Percentiles rank a stretch among this genome's conserved stretches.
phyloP scores from a whole-genome alignment of 306 rosid genomes.

The Dicorynia guianensis region DNA sequence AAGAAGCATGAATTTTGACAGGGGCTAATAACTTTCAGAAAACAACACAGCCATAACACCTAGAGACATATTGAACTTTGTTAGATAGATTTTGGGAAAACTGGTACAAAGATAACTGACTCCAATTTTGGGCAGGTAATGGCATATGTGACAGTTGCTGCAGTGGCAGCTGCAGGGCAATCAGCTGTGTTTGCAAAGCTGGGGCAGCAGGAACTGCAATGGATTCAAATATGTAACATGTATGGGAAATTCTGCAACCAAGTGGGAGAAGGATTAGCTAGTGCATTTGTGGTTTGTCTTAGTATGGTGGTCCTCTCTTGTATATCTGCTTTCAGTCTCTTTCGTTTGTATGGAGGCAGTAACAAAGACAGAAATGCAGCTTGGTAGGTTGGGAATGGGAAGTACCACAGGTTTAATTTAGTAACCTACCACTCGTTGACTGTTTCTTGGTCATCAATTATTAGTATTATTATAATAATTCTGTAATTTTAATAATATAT shows the following conservation, averaged over 20 bases:
- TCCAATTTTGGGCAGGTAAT: conserved; percentile 53
- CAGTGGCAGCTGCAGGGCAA: conserved; percentile 71
- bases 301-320: conserved; percentile 65
- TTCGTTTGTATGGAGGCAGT: conserved; percentile 73
- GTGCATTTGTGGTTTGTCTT: conserved; percentile 66
- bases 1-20: background rate
- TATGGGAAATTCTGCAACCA: conserved; percentile 83
- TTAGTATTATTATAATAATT: conserved; percentile 22
- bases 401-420: conserved; percentile 7
- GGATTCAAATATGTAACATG: conserved; percentile 76
- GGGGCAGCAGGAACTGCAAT: conserved; percentile 81
- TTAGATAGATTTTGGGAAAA: conserved; percentile 44
- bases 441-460: conserved; percentile 12
- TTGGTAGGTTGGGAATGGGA: conserved; percentile 46
- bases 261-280: conserved; percentile 78
- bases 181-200: conserved; percentile 65
- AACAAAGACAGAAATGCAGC: conserved; percentile 52
- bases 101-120: background rate
- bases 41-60: background rate
- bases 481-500: conserved; percentile 1
- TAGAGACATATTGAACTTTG: background rate
- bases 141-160: conserved; percentile 77
- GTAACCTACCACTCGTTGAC: background rate
- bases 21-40: background rate
- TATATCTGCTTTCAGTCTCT: conserved; percentile 84